Percentiles rank a stretch among this genome's conserved stretches.
phyloP scores from a whole-genome alignment of 768 basidiomycete genomes.

The Ramaria sp. region DNA sequence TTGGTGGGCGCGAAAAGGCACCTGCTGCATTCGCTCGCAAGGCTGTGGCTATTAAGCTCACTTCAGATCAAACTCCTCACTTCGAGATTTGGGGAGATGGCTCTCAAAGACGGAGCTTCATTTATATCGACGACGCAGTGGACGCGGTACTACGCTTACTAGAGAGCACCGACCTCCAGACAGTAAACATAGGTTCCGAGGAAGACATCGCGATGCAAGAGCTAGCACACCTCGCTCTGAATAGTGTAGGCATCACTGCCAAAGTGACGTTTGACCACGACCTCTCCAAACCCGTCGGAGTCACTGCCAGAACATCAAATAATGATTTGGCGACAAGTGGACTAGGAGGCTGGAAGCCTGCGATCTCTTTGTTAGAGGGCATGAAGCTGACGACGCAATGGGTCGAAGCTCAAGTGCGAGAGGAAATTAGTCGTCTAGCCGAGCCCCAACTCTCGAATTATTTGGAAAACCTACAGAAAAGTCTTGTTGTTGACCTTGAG shows the following conservation, averaged over 20 bases:
- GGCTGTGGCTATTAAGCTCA: conserved; percentile 26
- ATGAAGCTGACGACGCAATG: conserved; percentile 36
- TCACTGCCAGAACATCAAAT: conserved; percentile 40
- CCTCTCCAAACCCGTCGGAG: conserved; percentile 30
- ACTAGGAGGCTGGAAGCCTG: conserved; percentile 33
- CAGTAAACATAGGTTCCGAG: conserved; percentile 45
- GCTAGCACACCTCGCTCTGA: conserved; percentile 31
- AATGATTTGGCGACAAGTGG: conserved; percentile 25
- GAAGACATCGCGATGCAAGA: conserved; percentile 28
- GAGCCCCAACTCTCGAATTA: conserved; percentile 9
- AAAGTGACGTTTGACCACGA: conserved; percentile 21
- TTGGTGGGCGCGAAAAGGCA: conserved; percentile 44
- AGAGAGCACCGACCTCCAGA: conserved; percentile 21
- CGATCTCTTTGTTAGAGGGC: conserved; percentile 30
- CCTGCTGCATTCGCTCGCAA: conserved; percentile 49
- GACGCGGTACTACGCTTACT: conserved; percentile 37
- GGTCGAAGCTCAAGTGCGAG: conserved; percentile 31
- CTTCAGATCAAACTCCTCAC: conserved; percentile 5
- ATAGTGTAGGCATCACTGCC: conserved; percentile 20
- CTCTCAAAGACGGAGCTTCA: conserved; percentile 40
- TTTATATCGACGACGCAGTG: conserved; percentile 45
- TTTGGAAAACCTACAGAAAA: conserved; percentile 21
- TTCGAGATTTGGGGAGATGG: conserved; percentile 54
- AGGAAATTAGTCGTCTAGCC: conserved; percentile 11
- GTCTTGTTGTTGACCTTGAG: conserved; percentile 29